Evolutionary conservation across 257 asterid species (phyloP).

Genomic region (Primulina tabacum): DNA sequence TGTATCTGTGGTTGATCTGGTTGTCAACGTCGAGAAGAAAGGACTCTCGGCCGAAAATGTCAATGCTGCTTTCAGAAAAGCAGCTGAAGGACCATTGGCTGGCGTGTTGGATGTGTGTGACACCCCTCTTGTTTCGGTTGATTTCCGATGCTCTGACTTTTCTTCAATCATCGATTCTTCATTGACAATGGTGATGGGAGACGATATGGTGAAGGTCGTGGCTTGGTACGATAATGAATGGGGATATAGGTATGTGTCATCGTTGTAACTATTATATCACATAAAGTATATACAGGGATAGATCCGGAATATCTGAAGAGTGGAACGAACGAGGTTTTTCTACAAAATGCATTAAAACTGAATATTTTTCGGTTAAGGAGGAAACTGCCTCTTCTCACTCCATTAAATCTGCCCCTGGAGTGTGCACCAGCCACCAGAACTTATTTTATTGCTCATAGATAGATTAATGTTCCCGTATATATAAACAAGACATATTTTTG

Average conservation of each 20-base stretch:
- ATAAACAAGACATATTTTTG: background rate
- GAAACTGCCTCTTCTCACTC: background rate
- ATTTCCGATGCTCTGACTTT: slow-evolving; percentile 74
- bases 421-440: background rate
- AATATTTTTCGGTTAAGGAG: too few relatives aligned
- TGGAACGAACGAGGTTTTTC: background rate
- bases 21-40: slow-evolving; percentile 74
- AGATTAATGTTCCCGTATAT: background rate
- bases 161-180: slow-evolving; percentile 82
- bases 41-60: slow-evolving; percentile 79
- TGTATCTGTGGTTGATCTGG: slow-evolving; percentile 91
- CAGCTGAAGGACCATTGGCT: slow-evolving; percentile 67
- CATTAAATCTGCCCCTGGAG: background rate
- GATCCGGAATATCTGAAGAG: background rate
- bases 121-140: slow-evolving; percentile 78
- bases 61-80: slow-evolving; percentile 83
- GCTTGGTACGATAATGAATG: slow-evolving; percentile 99
- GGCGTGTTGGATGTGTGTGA: slow-evolving; percentile 82
- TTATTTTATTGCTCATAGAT: background rate
- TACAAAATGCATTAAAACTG: too few relatives aligned
- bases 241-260: slow-evolving; percentile 73
- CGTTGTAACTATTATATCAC: background rate
- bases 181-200: slow-evolving; percentile 97
- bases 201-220: slow-evolving; percentile 94
- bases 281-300: background rate